Conservation (phyloP, 176 grass and related monocot genomes). For the Puccinellia tenuiflora region DNA sequence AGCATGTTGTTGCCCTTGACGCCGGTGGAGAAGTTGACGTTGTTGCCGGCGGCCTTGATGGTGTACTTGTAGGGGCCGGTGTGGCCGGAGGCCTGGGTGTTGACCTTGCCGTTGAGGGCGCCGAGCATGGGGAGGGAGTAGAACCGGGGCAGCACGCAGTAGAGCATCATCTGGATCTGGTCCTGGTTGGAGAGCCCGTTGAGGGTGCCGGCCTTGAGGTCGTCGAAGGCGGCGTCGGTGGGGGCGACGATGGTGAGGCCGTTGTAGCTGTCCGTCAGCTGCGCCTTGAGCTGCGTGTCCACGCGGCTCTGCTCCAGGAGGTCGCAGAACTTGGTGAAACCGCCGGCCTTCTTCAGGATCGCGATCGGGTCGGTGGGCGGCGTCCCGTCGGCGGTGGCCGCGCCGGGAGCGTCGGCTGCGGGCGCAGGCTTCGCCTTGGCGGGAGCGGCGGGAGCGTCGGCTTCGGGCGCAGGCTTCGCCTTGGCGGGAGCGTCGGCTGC, state of each 20-base stretch:
- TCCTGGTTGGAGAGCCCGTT: conserved; percentile 59
- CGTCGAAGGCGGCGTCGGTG: conserved; percentile 60
- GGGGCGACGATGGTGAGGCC: conserved; percentile 80
- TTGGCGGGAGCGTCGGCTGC: background rate
- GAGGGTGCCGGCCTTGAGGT: conserved; percentile 55
- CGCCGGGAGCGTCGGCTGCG: background rate
- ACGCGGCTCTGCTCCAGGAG: conserved; percentile 56
- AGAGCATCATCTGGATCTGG: conserved; percentile 71
- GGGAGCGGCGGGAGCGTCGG: background rate
- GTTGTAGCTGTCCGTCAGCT: conserved; percentile 80
- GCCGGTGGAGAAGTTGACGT: conserved; percentile 73
- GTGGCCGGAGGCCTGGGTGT: conserved; percentile 71
- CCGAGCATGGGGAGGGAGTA: conserved; percentile 55
- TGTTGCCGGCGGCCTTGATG: conserved; percentile 33
- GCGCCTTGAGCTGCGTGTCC: conserved; percentile 67
- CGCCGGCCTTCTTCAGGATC: conserved; percentile 46
- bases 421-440: background rate
- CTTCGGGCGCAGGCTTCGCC: no score
- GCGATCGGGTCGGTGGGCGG: conserved; percentile 40
- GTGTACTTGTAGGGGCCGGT: conserved; percentile 49
- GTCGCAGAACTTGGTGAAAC: conserved; percentile 48
- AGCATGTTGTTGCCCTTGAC: conserved; percentile 39
- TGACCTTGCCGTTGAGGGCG: conserved; percentile 43
- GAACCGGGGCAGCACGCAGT: conserved; percentile 63
- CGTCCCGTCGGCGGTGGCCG: background rate